Percentiles rank a stretch among this genome's conserved stretches.
phyloP scores from a whole-genome alignment of 257 asterid species.

The Gentiana straminea region DNA sequence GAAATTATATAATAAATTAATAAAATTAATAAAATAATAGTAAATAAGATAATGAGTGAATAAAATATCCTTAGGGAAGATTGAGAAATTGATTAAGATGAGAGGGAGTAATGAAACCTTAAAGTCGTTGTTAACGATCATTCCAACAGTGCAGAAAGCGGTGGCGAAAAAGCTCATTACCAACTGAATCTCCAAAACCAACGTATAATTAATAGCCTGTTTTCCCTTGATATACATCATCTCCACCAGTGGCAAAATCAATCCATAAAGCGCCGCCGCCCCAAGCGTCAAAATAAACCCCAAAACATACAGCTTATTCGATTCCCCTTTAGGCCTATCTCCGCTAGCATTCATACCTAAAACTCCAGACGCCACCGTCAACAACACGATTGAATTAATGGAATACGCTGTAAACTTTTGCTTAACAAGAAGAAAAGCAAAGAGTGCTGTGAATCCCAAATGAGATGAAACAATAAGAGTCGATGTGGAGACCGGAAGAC shows the following conservation, averaged over 20 bases:
- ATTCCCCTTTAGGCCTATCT: slow-evolving; percentile 9
- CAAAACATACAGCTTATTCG: not conserved
- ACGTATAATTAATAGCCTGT: slow-evolving; percentile 1
- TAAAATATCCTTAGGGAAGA: too few relatives aligned
- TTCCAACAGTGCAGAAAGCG: slow-evolving; percentile 1
- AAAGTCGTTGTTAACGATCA: slow-evolving; percentile 7
- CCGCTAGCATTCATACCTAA: slow-evolving; percentile 1
- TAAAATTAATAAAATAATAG: too few relatives aligned
- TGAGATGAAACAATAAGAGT: slow-evolving; percentile 9
- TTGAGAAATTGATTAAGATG: too few relatives aligned
- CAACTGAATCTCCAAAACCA: slow-evolving; percentile 9
- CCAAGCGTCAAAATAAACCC: slow-evolving; percentile 8
- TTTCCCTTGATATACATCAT: not conserved
- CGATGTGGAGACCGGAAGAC: slow-evolving; percentile 12
- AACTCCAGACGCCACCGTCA: slow-evolving; percentile 8
- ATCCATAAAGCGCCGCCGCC: slow-evolving; percentile 1
- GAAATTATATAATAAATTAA: too few relatives aligned
- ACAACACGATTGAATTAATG: slow-evolving; percentile 1
- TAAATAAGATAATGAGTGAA: too few relatives aligned
- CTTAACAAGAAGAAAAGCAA: slow-evolving; percentile 9
- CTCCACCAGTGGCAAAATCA: slow-evolving; percentile 6
- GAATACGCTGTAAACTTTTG: slow-evolving; percentile 10
- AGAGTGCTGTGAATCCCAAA: slow-evolving; percentile 10
- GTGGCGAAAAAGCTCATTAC: slow-evolving; percentile 7
- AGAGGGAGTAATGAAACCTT: not conserved